phyloP scores from a whole-genome alignment of 345 rosid genomes.

The Lenwebbia sp. region DNA sequence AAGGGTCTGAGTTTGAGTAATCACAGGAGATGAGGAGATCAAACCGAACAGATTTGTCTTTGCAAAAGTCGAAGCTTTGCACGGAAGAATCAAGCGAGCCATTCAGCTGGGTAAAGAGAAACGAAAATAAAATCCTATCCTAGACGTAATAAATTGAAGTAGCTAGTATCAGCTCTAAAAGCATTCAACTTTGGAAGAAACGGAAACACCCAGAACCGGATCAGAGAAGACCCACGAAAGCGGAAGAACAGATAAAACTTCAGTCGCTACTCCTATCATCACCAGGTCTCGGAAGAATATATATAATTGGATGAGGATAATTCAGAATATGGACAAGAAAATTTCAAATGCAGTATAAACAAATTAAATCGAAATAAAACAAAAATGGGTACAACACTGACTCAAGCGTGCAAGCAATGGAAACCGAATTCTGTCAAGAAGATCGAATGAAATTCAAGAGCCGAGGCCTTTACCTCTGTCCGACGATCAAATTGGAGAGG shows the following conservation, averaged over 20 bases:
- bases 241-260: not conserved
- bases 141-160: not conserved
- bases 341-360: not conserved
- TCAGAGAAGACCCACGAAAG: not conserved
- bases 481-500: conserved; percentile 12
- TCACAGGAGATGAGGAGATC: conserved; percentile 78
- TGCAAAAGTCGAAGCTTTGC: conserved; percentile 67
- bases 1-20: conserved; percentile 12
- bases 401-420: not conserved
- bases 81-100: conserved; percentile 81
- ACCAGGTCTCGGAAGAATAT: not conserved
- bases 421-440: not conserved
- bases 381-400: not conserved
- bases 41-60: conserved; percentile 61
- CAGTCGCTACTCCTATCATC: not conserved
- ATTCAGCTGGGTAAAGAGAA: conserved; percentile 13
- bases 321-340: conserved; percentile 27
- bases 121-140: not conserved
- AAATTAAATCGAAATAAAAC: not conserved
- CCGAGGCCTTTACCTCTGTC: not conserved
- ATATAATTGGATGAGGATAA: conserved; percentile 25
- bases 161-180: not conserved
- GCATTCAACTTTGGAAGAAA: not conserved
- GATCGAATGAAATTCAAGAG: not conserved
- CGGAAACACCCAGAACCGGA: not conserved